Base-by-base conservation (phyloP, 371 early-diverging fungal genomes). In the Actinomucor elegans region DNA sequence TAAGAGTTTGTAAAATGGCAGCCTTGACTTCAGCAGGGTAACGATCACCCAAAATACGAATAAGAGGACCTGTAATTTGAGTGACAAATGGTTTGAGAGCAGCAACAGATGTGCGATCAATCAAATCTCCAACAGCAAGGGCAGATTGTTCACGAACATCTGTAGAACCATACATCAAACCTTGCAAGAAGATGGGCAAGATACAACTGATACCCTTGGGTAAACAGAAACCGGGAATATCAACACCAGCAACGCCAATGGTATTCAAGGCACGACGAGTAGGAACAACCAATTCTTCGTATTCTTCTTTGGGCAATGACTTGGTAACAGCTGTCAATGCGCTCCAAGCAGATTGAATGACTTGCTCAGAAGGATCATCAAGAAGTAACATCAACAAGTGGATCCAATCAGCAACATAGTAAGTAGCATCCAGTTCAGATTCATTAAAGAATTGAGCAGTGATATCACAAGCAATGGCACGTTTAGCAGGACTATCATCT, bases 41-140 rank as follows among this genome's bases (percentile, higher is more conserved):
- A 36, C 96, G 91, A 69, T 98, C 99, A 51, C 97, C 97, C 52
- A 96, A 86, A 48, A 96, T 91, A 75, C 99, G 94, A 76, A 98
- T 98, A 42, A 98, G 81, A 21, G 98, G 96, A 52, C 99, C 99
- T 5, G 97, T 93, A 43, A 98, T 93, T 59, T 90, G 92, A 3
- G 94, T 96, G 36, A 94, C 94, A 70, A 89, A 96, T 37, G 94
- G 90, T 51, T 88, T 88, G 40, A 98, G 79, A 3, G 91, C 91
- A 15, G 83, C 83, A 3, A 86, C 71, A 8, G 86, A 79, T 3
- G 93, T 92, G 23, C 88, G 80, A 27, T 78, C 73, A 41, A 93
- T 83, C 64, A 94, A 66, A 47, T 93, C 93, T 42, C 92, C 84
- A 61, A 95, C 79, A 23, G 88, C 91, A 28, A 88, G 73, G 15